These are phyloP conservation scores for Parathielavia hyrcaniae DNA, from an alignment of 495 filamentous ascomycete genomes.

Conservation along the genomic window DNA sequence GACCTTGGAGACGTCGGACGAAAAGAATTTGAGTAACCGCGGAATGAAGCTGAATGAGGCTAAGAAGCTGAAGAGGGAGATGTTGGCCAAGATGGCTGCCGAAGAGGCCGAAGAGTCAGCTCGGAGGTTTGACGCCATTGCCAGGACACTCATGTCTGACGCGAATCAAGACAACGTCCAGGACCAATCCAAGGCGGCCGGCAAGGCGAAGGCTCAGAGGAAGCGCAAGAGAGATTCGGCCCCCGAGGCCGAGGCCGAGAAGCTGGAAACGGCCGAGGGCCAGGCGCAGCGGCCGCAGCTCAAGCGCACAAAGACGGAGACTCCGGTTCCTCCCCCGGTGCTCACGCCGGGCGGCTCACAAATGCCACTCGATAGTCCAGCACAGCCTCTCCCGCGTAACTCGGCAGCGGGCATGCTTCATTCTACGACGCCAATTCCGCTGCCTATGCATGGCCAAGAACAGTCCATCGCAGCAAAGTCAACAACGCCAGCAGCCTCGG, in stretches of 20 bases:
- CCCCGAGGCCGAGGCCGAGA: slow-evolving; percentile 40
- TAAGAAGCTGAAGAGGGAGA: slow-evolving; percentile 82
- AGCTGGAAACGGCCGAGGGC: slow-evolving; percentile 33
- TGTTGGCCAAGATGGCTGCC: slow-evolving; percentile 59
- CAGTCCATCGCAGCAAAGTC: slow-evolving; percentile 30
- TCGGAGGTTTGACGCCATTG: slow-evolving; percentile 49
- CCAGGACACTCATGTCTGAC: slow-evolving; percentile 45
- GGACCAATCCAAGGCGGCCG: slow-evolving; percentile 24
- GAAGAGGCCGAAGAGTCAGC: slow-evolving; percentile 60
- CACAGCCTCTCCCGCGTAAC: slow-evolving; percentile 26
- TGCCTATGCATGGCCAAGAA: slow-evolving; percentile 30
- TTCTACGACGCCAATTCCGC: slow-evolving; percentile 36
- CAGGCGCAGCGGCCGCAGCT: slow-evolving; percentile 30
- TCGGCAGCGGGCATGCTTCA: slow-evolving; percentile 21
- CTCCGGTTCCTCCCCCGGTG: slow-evolving; percentile 45
- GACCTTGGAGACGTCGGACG: slow-evolving; percentile 46
- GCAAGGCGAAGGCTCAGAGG: slow-evolving; percentile 34
- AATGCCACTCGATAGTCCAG: slow-evolving; percentile 38
- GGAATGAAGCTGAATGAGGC: slow-evolving; percentile 91
- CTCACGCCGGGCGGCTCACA: slow-evolving; percentile 27
- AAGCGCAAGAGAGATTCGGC: slow-evolving; percentile 52
- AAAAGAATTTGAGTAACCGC: slow-evolving; percentile 63
- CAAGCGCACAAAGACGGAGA: slow-evolving; percentile 56
- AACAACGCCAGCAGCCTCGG: slow-evolving; percentile 21
- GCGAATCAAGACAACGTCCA: slow-evolving; percentile 19